Evolutionary conservation across 345 rosid species (phyloP).

Genomic region (Salix purpurea): DNA sequence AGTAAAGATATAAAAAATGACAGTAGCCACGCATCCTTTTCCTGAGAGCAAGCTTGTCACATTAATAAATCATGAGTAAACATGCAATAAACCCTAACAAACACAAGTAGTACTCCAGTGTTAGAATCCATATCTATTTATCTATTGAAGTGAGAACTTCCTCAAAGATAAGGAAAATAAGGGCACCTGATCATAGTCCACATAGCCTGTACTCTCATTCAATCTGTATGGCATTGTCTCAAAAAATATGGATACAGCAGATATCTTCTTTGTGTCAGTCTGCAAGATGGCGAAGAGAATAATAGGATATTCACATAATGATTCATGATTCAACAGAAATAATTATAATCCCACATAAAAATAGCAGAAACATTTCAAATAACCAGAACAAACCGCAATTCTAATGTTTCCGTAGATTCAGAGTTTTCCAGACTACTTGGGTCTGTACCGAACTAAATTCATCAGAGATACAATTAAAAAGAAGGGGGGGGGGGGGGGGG

Average conservation of each 20-base stretch:
- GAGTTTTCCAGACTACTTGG: background rate
- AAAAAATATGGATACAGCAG: conserved; percentile 92
- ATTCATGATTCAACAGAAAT: background rate
- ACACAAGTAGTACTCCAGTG: background rate
- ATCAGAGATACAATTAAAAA: background rate
- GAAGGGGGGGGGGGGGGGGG: background rate
- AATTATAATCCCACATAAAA: background rate
- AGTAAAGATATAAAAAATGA: background rate
- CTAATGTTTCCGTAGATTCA: background rate
- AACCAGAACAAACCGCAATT: background rate
- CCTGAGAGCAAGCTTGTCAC: too few species aligned
- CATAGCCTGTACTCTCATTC: conserved; percentile 82
- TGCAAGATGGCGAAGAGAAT: conserved; percentile 27
- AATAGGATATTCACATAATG: conserved; percentile 4
- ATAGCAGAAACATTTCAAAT: background rate
- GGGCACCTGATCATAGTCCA: conserved; percentile 88
- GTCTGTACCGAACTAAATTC: too few species aligned
- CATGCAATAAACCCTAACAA: too few species aligned
- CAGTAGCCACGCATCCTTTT: too few species aligned
- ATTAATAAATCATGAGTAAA: too few species aligned
- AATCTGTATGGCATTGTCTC: conserved; percentile 98
- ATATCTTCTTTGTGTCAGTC: conserved; percentile 95
- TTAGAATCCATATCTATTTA: background rate
- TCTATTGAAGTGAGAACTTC: background rate
- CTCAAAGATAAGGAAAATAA: background rate